Conservation (phyloP, 805 yeast genomes). For the Kuraishia hungarica region DNA sequence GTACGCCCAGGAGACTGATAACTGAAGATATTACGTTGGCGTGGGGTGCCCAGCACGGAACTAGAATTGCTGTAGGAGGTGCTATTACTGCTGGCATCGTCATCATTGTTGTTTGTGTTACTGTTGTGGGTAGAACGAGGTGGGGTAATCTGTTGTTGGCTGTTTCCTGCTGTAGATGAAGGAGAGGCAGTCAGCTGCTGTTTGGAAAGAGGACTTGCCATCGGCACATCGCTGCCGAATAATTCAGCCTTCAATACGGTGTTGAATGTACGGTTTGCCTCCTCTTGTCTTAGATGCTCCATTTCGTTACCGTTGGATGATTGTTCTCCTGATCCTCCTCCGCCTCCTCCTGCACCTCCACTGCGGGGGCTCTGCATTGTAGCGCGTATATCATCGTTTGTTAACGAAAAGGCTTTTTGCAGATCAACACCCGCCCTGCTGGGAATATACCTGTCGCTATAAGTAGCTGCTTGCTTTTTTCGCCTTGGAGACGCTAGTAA, state of each 20-base stretch:
- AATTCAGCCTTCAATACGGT: constrained; percentile 82
- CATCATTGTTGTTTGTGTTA: background rate
- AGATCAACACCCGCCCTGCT: constrained; percentile 78
- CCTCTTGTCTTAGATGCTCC: constrained; percentile 63
- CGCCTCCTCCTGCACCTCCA: constrained; percentile 11
- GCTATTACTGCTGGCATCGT: constrained; percentile 9
- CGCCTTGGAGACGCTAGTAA: constrained; percentile 1
- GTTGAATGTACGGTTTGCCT: constrained; percentile 82
- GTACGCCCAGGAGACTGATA: constrained; percentile 64
- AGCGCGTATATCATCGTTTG: constrained; percentile 2
- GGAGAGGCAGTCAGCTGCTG: background rate
- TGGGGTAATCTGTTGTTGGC: constrained; percentile 16
- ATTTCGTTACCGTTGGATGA: constrained; percentile 43
- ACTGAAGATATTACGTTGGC: constrained; percentile 52
- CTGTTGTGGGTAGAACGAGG: constrained; percentile 7
- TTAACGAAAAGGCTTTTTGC: constrained; percentile 72
- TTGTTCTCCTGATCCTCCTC: background rate
- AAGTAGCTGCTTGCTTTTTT: constrained; percentile 13
- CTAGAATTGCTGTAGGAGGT: constrained; percentile 25
- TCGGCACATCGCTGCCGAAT: constrained; percentile 80
- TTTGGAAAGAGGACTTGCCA: constrained; percentile 19
- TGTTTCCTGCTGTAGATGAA: background rate
- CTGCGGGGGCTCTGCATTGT: constrained; percentile 5
- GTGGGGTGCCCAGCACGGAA: background rate
- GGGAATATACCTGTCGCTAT: constrained; percentile 86